Percentiles rank a stretch among this genome's conserved stretches.
Conservation (phyloP, 1,139 yeast species). For the Pichia sp. region DNA sequence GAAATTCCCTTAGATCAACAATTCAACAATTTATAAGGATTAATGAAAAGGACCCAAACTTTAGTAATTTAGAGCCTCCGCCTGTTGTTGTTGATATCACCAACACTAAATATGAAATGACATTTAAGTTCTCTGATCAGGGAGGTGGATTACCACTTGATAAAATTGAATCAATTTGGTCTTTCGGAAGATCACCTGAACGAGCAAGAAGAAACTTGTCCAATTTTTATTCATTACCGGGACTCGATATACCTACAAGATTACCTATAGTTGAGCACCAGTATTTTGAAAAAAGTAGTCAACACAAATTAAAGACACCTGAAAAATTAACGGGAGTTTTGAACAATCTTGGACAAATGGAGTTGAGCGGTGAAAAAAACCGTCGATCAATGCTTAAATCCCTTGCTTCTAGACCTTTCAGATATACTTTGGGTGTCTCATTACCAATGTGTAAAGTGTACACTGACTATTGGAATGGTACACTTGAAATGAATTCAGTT, state of each 20-base stretch:
- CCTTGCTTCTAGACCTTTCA: conserved; percentile 65
- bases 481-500: conserved; percentile 68
- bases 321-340: conserved; percentile 21
- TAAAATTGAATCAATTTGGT: conserved; percentile 64
- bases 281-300: conserved; percentile 6
- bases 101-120: conserved; percentile 57
- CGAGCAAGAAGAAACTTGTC: conserved; percentile 50
- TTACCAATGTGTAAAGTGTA: conserved; percentile 87
- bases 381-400: conserved; percentile 40
- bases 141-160: conserved; percentile 78
- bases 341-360: conserved; percentile 36
- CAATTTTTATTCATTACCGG: conserved; percentile 65
- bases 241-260: conserved; percentile 31
- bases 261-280: conserved; percentile 23
- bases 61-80: conserved; percentile 40
- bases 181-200: conserved; percentile 66
- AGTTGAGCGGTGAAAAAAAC: conserved; percentile 23
- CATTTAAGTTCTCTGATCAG: conserved; percentile 76
- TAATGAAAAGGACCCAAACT: conserved; percentile 18
- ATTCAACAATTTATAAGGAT: conserved; percentile 11
- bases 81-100: conserved; percentile 69
- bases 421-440: conserved; percentile 75
- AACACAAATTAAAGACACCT: conserved; percentile 1
- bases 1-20: conserved; percentile 57
- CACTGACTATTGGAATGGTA: conserved; percentile 96